Conservation (phyloP, 768 basidiomycete genomes). For the Daedaleopsis sinensis region DNA sequence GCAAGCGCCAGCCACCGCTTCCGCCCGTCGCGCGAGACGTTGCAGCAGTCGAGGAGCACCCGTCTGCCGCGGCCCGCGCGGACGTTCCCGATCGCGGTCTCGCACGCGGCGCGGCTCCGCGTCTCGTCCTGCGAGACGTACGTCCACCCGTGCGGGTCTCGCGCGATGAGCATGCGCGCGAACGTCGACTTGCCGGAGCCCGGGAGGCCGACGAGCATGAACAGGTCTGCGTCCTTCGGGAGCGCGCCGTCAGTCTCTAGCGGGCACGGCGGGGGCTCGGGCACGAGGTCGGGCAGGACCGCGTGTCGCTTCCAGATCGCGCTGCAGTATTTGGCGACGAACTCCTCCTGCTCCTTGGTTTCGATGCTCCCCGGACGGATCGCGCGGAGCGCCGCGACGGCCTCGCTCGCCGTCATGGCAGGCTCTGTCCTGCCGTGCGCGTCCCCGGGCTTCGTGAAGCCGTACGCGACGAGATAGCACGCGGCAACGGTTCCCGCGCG, state of each 20-base stretch:
- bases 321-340: slow-evolving; percentile 60
- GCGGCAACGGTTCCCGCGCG: slow-evolving; percentile 65
- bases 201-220: slow-evolving; percentile 62
- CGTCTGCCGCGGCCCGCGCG: slow-evolving; percentile 30
- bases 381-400: slow-evolving; percentile 48
- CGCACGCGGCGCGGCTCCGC: slow-evolving; percentile 52
- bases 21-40: slow-evolving; percentile 49
- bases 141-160: slow-evolving; percentile 47
- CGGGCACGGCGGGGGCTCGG: slow-evolving; percentile 52
- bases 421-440: slow-evolving; percentile 44
- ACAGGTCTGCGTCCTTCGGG: slow-evolving; percentile 41
- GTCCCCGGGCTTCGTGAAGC: slow-evolving; percentile 47
- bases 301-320: slow-evolving; percentile 61
- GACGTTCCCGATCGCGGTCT: slow-evolving; percentile 48
- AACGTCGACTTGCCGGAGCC: slow-evolving; percentile 66
- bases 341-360: slow-evolving; percentile 56
- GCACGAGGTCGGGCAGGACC: slow-evolving; percentile 50
- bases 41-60: slow-evolving; percentile 61
- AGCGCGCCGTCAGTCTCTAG: slow-evolving; percentile 47
- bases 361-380: slow-evolving; percentile 62
- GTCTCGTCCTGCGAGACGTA: slow-evolving; percentile 60
- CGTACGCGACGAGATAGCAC: slow-evolving; percentile 60
- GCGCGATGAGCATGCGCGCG: slow-evolving; percentile 46
- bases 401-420: slow-evolving; percentile 49
- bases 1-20: slow-evolving; percentile 54